Conservation (phyloP, 805 yeast species). For the Candida gorgasii region DNA sequence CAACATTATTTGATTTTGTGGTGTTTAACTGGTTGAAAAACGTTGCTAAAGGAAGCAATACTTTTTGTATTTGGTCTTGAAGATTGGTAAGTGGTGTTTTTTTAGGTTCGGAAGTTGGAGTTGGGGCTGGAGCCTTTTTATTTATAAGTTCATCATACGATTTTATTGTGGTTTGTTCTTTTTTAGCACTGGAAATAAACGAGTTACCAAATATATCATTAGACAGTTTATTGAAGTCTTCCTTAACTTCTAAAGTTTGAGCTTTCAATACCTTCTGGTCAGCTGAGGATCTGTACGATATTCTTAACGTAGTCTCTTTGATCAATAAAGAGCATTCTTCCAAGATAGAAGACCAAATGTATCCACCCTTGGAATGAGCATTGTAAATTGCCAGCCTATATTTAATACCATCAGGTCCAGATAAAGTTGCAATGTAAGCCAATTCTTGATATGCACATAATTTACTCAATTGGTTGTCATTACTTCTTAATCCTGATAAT, state of each 20-base stretch:
- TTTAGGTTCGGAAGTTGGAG: too few species aligned
- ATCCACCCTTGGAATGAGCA: slow-evolving; percentile 45
- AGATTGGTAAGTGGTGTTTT: not conserved
- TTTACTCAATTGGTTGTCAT: slow-evolving; percentile 38
- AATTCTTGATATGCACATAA: slow-evolving; percentile 76
- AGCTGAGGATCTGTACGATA: slow-evolving; percentile 32
- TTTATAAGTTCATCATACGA: slow-evolving; percentile 14
- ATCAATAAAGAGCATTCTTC: slow-evolving; percentile 61
- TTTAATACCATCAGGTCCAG: slow-evolving; percentile 40
- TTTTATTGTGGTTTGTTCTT: slow-evolving; percentile 1
- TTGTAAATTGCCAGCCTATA: slow-evolving; percentile 56
- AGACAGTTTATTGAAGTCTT: slow-evolving; percentile 16
- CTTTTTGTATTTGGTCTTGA: not conserved
- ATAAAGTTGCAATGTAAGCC: slow-evolving; percentile 59
- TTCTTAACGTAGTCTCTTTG: slow-evolving; percentile 45
- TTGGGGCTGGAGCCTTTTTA: not conserved
- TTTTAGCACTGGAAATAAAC: slow-evolving; percentile 8
- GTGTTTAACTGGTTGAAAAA: slow-evolving; percentile 8
- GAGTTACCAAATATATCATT: slow-evolving; percentile 42
- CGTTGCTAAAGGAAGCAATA: slow-evolving; percentile 7
- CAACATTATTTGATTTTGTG: slow-evolving; percentile 5
- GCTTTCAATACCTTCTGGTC: slow-evolving; percentile 32
- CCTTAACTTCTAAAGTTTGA: slow-evolving; percentile 19
- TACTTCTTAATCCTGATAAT: slow-evolving; percentile 61
- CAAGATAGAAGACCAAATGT: slow-evolving; percentile 58